Evolutionary conservation across 2,329 filamentous ascomycete species (phyloP).

Genomic region (Hypoxylon sp.): DNA sequence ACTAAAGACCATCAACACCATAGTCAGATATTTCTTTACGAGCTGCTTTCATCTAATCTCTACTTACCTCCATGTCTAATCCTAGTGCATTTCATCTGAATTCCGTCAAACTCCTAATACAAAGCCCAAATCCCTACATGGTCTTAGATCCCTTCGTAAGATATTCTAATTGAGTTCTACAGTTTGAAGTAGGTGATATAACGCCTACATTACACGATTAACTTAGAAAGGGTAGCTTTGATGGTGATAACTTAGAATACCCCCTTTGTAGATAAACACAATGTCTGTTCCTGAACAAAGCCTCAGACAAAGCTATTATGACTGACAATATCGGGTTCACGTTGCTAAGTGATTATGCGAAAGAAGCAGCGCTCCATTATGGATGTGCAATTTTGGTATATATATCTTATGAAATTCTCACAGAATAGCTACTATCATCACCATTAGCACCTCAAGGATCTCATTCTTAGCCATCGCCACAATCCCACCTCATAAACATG

Average conservation of each 20-base stretch:
- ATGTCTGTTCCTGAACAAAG: neutral
- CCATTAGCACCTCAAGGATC: neutral
- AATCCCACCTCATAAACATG: constrained; percentile 12
- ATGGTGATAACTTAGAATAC: neutral
- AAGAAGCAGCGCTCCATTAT: neutral
- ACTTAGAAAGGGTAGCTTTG: neutral
- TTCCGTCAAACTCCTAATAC: neutral
- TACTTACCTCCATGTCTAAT: neutral
- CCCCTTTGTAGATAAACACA: neutral
- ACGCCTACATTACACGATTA: neutral
- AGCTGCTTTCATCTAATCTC: neutral
- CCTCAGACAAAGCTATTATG: neutral
- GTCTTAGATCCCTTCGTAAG: neutral
- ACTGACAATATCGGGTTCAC: neutral
- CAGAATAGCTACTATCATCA: neutral
- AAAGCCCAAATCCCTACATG: neutral
- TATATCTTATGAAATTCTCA: neutral
- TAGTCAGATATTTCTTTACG: neutral
- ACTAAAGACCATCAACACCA: neutral
- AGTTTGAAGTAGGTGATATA: neutral
- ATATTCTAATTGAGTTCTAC: neutral
- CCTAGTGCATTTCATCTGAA: neutral
- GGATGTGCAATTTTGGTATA: neutral
- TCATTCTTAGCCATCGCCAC: neutral
- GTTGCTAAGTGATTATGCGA: neutral